Conservation (phyloP, 2,329 filamentous ascomycete species). For the Neofusicoccum sp. region DNA sequence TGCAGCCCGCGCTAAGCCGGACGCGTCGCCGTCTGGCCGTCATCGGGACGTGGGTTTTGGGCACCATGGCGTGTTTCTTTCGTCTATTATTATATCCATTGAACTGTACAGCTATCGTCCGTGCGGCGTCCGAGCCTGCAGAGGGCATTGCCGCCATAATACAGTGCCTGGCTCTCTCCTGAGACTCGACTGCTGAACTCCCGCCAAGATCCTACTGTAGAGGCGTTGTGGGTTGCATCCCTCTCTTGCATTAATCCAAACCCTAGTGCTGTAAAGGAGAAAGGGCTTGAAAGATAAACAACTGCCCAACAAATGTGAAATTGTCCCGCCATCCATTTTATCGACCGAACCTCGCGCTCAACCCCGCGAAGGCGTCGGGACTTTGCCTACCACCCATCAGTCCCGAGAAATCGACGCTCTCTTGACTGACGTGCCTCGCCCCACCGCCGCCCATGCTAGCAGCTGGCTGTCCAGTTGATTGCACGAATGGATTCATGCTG, state of each 20-base stretch:
- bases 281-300: neutral
- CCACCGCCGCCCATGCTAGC: slow-evolving; percentile 25
- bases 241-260: neutral
- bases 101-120: slow-evolving; percentile 4
- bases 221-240: neutral
- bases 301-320: neutral
- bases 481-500: slow-evolving; percentile 61
- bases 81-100: slow-evolving; percentile 1
- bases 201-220: neutral
- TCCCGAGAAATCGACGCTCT: slow-evolving; percentile 67
- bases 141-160: too few species aligned
- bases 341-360: slow-evolving; percentile 57
- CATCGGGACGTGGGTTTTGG: neutral
- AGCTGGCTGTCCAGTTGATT: slow-evolving; percentile 21
- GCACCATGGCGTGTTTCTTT: neutral
- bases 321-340: neutral
- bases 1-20: neutral
- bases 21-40: neutral
- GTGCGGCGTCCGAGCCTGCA: neutral
- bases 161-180: neutral
- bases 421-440: slow-evolving; percentile 61
- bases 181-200: neutral
- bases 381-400: slow-evolving; percentile 71
- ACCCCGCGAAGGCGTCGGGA: slow-evolving; percentile 76
- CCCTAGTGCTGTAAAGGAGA: neutral